phyloP scores from a whole-genome alignment of 2,329 filamentous ascomycete species.

The Talaromyces albobiverticillius region DNA sequence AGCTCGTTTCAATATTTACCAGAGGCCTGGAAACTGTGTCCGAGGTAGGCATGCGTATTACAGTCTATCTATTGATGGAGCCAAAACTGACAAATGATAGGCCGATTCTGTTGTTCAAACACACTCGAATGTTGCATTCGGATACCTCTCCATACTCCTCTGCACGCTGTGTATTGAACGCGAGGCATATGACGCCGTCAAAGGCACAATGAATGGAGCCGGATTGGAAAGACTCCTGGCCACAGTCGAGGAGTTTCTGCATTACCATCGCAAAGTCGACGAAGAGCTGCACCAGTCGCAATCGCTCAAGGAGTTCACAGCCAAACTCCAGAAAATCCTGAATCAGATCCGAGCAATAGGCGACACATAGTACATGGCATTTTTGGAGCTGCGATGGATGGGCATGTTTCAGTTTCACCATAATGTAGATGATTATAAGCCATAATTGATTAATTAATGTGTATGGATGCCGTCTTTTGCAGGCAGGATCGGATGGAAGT shows the following conservation, averaged over 20 bases:
- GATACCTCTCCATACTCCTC: constrained; percentile 80
- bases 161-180: constrained; percentile 70
- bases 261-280: constrained; percentile 60
- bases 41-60: constrained; percentile 56
- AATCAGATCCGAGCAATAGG: constrained; percentile 36
- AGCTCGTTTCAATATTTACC: constrained; percentile 65
- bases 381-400: too few relatives aligned
- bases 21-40: constrained; percentile 62
- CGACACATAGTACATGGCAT: background rate
- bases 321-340: constrained; percentile 53
- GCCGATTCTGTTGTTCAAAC: constrained; percentile 63
- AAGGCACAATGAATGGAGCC: constrained; percentile 42
- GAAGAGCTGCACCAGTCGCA: constrained; percentile 39
- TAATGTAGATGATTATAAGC: too few relatives aligned
- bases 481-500: too few relatives aligned
- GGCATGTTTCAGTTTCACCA: too few relatives aligned
- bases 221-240: constrained; percentile 52
- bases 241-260: constrained; percentile 61
- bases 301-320: constrained; percentile 51
- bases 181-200: constrained; percentile 43
- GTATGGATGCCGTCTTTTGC: too few relatives aligned
- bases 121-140: constrained; percentile 76
- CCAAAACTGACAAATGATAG: constrained; percentile 26
- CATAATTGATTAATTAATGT: too few relatives aligned
- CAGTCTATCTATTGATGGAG: background rate